Percentiles rank a stretch among this genome's conserved stretches.
phyloP scores from a whole-genome alignment of 192 early-diverging fungal species.

The Bifiguratus adelaidae region DNA sequence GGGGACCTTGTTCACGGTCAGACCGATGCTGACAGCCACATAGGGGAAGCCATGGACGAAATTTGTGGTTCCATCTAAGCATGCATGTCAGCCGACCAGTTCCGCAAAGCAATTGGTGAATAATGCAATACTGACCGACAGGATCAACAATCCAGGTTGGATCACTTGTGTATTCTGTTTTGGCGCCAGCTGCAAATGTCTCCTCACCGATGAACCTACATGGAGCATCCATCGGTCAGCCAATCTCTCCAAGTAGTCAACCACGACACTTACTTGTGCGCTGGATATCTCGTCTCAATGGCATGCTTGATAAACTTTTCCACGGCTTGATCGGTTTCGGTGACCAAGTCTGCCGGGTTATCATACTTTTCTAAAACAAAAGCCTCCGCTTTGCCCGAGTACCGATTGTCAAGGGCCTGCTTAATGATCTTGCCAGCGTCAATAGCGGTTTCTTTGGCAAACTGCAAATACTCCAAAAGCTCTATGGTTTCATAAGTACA shows the following conservation, averaged over 20 bases:
- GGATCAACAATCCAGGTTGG: conserved; percentile 93
- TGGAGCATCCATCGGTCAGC: neutral
- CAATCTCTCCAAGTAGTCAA: neutral
- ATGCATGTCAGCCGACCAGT: neutral
- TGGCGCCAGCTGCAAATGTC: conserved; percentile 46
- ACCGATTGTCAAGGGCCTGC: conserved; percentile 36
- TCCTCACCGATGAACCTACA: conserved; percentile 83
- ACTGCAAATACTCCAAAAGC: conserved; percentile 24
- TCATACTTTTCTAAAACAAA: conserved; percentile 39
- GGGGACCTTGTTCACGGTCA: conserved; percentile 59
- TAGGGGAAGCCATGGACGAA: conserved; percentile 77
- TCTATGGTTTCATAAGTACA: no score
- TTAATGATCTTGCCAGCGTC: conserved; percentile 48
- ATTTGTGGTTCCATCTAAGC: conserved; percentile 62
- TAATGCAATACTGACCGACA: conserved; percentile 32
- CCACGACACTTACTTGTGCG: conserved; percentile 33
- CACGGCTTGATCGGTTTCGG: conserved; percentile 74
- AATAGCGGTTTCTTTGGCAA: conserved; percentile 36
- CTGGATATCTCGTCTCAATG: conserved; percentile 47
- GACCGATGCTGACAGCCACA: conserved; percentile 76
- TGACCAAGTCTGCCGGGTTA: conserved; percentile 73
- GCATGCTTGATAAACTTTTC: conserved; percentile 58
- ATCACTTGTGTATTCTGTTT: conserved; percentile 44
- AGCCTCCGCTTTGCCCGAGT: conserved; percentile 18
- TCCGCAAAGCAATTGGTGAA: neutral